Evolutionary conservation across 1,284 basidiomycete species (phyloP).

Genomic region (Ustilago nuda): DNA sequence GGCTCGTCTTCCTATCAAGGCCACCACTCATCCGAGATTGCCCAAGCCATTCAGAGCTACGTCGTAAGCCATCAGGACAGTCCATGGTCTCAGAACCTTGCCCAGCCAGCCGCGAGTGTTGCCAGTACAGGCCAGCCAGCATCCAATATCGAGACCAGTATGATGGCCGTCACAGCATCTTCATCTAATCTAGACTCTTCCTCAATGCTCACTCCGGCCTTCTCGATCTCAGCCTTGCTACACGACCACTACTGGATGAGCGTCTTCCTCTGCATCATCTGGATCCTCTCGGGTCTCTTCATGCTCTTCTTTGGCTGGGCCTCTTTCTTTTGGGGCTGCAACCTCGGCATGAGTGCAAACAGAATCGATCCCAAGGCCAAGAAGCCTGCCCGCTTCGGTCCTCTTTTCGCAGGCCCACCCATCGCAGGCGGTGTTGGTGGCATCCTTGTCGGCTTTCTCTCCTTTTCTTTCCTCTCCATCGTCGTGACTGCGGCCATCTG

Average conservation of each 20-base stretch:
- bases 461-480: conserved; percentile 50
- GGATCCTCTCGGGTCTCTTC: conserved; percentile 51
- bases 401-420: conserved; percentile 28
- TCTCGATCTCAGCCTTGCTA: conserved; percentile 33
- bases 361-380: conserved; percentile 26
- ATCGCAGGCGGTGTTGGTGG: conserved; percentile 58
- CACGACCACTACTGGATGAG: conserved; percentile 44
- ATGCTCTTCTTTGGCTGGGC: conserved; percentile 61
- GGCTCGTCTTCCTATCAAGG: conserved; percentile 25
- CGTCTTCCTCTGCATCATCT: conserved; percentile 54
- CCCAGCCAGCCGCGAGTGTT: conserved; percentile 1
- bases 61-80: conserved; percentile 35
- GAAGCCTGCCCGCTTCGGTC: conserved; percentile 3
- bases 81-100: conserved; percentile 27
- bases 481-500: conserved; percentile 50
- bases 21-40: conserved; percentile 43
- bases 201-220: conserved; percentile 7
- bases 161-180: background rate
- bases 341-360: conserved; percentile 16
- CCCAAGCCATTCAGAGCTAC: conserved; percentile 50
- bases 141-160: background rate
- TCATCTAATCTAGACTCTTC: background rate
- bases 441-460: conserved; percentile 53
- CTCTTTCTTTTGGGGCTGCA: conserved; percentile 59
- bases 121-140: background rate